Conservation (phyloP, 352 stramenopile genomes). For the Phytophthora syringae region DNA sequence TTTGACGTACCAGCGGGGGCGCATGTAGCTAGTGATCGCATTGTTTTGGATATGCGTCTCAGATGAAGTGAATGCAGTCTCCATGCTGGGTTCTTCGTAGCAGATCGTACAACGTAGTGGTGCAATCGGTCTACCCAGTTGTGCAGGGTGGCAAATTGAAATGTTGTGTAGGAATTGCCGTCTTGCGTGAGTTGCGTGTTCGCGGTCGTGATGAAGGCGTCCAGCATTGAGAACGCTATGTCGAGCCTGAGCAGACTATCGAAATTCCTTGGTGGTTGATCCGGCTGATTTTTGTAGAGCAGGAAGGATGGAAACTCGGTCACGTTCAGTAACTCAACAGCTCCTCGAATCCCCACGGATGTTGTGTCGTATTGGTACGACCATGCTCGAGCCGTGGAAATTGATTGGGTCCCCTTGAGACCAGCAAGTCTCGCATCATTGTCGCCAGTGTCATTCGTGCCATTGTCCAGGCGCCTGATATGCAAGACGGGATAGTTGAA, state of each 20-base stretch:
- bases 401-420: constrained; percentile 19
- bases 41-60: not conserved
- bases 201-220: constrained; percentile 33
- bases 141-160: constrained; percentile 39
- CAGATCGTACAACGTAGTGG: constrained; percentile 30
- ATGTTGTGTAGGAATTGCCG: not conserved
- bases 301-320: constrained; percentile 36
- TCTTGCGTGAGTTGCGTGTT: not conserved
- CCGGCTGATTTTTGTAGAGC: constrained; percentile 23
- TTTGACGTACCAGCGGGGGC: not conserved
- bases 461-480: constrained; percentile 18
- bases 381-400: constrained; percentile 32
- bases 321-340: constrained; percentile 38
- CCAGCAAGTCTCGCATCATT: constrained; percentile 6
- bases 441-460: constrained; percentile 2
- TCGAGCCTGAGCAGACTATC: constrained; percentile 17
- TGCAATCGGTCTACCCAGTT: constrained; percentile 52
- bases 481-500: constrained; percentile 57
- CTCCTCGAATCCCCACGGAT: constrained; percentile 39
- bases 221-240: constrained; percentile 41
- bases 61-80: constrained; percentile 41
- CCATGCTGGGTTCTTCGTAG: constrained; percentile 23
- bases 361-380: constrained; percentile 49
- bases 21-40: constrained; percentile 10
- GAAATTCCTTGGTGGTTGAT: constrained; percentile 10